These are phyloP conservation scores for Moringa oleifera DNA, from an alignment of 345 rosid genomes.

Conservation along the genomic window DNA sequence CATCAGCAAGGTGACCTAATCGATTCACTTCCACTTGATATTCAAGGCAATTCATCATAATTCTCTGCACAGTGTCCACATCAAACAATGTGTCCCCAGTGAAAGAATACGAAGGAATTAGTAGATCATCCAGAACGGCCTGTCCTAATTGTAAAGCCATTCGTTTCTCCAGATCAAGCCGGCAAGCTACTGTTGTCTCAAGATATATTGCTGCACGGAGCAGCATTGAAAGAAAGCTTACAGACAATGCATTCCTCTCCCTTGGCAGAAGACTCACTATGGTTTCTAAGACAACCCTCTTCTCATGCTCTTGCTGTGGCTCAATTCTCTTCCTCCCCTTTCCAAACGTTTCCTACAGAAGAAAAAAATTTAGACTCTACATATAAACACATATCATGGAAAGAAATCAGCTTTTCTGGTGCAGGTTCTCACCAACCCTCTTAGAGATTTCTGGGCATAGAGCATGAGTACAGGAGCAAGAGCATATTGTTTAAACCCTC, in stretches of 20 bases:
- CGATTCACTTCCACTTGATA: conserved; percentile 43
- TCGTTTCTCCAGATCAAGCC: conserved; percentile 86
- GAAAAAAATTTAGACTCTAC: conserved; percentile 8
- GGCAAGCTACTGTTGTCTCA: conserved; percentile 88
- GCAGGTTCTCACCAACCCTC: conserved; percentile 82
- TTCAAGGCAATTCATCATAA: conserved; percentile 68
- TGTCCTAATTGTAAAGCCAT: conserved; percentile 79
- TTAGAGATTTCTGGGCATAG: conserved; percentile 83
- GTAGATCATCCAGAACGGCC: conserved; percentile 79
- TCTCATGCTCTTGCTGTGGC: conserved; percentile 71
- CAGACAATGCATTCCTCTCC: conserved; percentile 73
- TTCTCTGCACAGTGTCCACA: conserved; percentile 72
- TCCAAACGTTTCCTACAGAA: conserved; percentile 70
- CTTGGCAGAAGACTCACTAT: conserved; percentile 85
- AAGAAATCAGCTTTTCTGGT: conserved; percentile 14
- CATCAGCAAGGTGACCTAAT: conserved; percentile 28
- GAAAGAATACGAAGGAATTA: conserved; percentile 75
- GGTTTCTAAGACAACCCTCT: conserved; percentile 83
- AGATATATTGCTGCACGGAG: conserved; percentile 81
- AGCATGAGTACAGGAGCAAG: conserved; percentile 95
- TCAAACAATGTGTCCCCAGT: conserved; percentile 78
- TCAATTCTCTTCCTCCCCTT: conserved; percentile 78
- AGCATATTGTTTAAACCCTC: conserved; percentile 79
- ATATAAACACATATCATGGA: conserved; percentile 1
- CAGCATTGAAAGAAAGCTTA: conserved; percentile 87